Evolutionary conservation across 192 early-diverging fungal genomes (phyloP), one percentile per base, ranked within the genome.

Genomic region (Rhizoclosmatium globosum): DNA sequence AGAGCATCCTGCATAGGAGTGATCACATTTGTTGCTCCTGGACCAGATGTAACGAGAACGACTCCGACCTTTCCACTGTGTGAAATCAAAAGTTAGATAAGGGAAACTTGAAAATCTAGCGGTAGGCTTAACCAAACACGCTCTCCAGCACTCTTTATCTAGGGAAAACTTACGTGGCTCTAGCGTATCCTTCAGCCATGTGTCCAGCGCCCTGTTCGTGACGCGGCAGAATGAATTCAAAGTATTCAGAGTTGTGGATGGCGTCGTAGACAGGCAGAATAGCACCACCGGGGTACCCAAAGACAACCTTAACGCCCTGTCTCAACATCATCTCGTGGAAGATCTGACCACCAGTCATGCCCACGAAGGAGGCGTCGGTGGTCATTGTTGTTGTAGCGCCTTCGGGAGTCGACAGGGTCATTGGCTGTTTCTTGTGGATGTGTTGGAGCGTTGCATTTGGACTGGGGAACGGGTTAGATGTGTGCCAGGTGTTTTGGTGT

Each of bases 291-390:
- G 98, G 98, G 82, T 99, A 99, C 17, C 98, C 98, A 90, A 99
- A 99, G 56, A 99, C 87, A 71, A 94, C 93, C 81, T 96, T 93
- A 45, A 99, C 98, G 65, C 88, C 90, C 64, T 97, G 95, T 53
- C 95, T 88, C 68, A 97, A 85, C 95, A 99, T 96, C 98, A 98
- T 98, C 81, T 98, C 95, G 87, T 99, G 98, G 81, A 99, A 97
- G 82, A 99, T 98, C 85, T 98, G 92, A 58, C 98, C 98, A 67
- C 98, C 98, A 39, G 95, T 94, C 91, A 96, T 93, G 44, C 98
- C 98, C 4, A 99, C 92, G 85, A 98, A 96, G 45, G 93, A 76
- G 11, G 74, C 41, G 31, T 76, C 74, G 13, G 74, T 66, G 6
- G 74, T 66, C 45, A 71, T 47, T 4, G 42, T 71, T n/a, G 69